These are phyloP conservation scores for Pseudomicrostroma phylloplanum DNA, from an alignment of 1,284 basidiomycete genomes.

Conservation along the genomic window DNA sequence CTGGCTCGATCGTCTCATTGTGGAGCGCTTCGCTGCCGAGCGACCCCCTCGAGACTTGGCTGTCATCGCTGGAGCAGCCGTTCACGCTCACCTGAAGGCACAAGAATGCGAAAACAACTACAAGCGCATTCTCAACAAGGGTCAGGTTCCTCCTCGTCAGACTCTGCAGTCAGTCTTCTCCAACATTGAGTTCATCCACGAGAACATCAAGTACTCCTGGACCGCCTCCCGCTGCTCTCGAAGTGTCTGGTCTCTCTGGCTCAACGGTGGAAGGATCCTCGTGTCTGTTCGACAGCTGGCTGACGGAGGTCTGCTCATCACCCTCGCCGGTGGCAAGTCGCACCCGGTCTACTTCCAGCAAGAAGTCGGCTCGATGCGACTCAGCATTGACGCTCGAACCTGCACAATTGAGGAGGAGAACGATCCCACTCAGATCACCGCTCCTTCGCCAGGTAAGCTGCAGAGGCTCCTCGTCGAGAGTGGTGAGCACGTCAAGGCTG, in stretches of 20 bases:
- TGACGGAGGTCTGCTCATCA: constrained; percentile 87
- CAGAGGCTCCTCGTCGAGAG: constrained; percentile 91
- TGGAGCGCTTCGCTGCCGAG: constrained; percentile 89
- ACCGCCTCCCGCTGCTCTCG: constrained; percentile 85
- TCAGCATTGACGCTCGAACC: constrained; percentile 91
- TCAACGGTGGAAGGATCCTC: constrained; percentile 70
- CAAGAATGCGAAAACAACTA: constrained; percentile 88
- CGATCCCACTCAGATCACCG: constrained; percentile 93
- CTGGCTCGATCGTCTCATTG: constrained; percentile 96
- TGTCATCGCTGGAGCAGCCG: constrained; percentile 86
- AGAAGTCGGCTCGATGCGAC: constrained; percentile 70
- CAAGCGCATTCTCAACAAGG: constrained; percentile 92
- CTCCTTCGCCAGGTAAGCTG: constrained; percentile 93
- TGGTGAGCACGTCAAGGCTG: constrained; percentile 91
- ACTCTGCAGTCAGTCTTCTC: constrained; percentile 94
- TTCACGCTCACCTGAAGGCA: constrained; percentile 85
- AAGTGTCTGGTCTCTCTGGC: constrained; percentile 84
- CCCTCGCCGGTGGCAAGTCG: constrained; percentile 77
- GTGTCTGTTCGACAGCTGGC: constrained; percentile 64
- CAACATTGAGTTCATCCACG: constrained; percentile 81
- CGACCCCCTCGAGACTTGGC: constrained; percentile 85
- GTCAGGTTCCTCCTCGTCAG: constrained; percentile 90
- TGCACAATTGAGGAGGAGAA: constrained; percentile 99
- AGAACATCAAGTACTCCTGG: constrained; percentile 90
- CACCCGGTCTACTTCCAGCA: constrained; percentile 98